These are phyloP conservation scores for Umbilicus rupestris DNA, from an alignment of 164 flowering plant genomes.

Conservation along the genomic window DNA sequence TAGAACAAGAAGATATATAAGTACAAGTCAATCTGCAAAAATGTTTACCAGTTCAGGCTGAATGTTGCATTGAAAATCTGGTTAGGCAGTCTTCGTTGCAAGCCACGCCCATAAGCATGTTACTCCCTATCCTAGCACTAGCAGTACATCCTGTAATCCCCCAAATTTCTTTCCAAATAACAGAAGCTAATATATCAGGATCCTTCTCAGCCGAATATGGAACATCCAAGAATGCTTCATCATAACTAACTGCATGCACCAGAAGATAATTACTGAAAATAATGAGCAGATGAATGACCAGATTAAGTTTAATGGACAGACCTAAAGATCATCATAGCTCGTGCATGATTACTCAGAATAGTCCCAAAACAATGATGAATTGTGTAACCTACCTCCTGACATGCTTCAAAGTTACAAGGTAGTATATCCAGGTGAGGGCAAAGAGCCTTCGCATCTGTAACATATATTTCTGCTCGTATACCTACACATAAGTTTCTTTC, in stretches of 20 bases:
- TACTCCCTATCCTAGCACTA: constrained; percentile 81
- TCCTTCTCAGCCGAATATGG: constrained; percentile 38
- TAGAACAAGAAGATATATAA: not conserved
- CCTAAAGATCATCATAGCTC: constrained; percentile 85
- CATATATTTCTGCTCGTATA: constrained; percentile 86
- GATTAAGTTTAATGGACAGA: constrained; percentile 12
- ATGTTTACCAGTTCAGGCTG: constrained; percentile 49
- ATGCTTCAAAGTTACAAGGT: constrained; percentile 88
- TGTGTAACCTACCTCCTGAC: constrained; percentile 53
- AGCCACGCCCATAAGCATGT: constrained; percentile 91
- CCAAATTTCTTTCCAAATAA: constrained; percentile 59
- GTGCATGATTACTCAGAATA: no score
- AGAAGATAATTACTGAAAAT: not conserved
- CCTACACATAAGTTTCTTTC: constrained; percentile 29
- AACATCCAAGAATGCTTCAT: constrained; percentile 90
- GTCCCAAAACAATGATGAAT: not conserved
- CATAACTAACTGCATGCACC: constrained; percentile 88
- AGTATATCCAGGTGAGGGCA: constrained; percentile 85
- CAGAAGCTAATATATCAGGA: constrained; percentile 59
- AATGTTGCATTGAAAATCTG: constrained; percentile 74
- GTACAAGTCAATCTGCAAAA: not conserved
- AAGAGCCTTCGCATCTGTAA: constrained; percentile 81
- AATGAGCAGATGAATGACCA: not conserved
- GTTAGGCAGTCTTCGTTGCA: constrained; percentile 85
- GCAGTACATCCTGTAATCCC: constrained; percentile 86